Conservation (phyloP, 345 rosid genomes). For the Arabidopsis thaliana region TAIR10.1 NC_003076.8:20651001-20651500, state of each 20-base stretch:
- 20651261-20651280: conserved; percentile 89
- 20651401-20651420: conserved; percentile 99
- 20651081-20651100: conserved; percentile 66
- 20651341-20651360: not conserved
- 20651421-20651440: conserved; percentile 98
- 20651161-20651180: not conserved
- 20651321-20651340: conserved; percentile 49
- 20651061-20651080: conserved; percentile 79
- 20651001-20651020: conserved; percentile 1
- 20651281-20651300: conserved; percentile 85
- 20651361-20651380: not conserved
- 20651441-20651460: conserved; percentile 98
- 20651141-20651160: not conserved
- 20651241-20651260: conserved; percentile 92
- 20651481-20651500: conserved; percentile 57
- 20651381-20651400: conserved; percentile 12
- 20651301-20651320: conserved; percentile 82
- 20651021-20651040: conserved; percentile 6
- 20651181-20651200: conserved; percentile 2
- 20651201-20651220: not conserved
- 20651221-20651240: conserved; percentile 87
- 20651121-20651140: conserved; percentile 83
- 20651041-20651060: conserved; percentile 50
- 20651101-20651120: conserved; percentile 69
- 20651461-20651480: conserved; percentile 66